Base-by-base conservation (phyloP, 805 yeast species). In the Candida fluviatilis region DNA sequence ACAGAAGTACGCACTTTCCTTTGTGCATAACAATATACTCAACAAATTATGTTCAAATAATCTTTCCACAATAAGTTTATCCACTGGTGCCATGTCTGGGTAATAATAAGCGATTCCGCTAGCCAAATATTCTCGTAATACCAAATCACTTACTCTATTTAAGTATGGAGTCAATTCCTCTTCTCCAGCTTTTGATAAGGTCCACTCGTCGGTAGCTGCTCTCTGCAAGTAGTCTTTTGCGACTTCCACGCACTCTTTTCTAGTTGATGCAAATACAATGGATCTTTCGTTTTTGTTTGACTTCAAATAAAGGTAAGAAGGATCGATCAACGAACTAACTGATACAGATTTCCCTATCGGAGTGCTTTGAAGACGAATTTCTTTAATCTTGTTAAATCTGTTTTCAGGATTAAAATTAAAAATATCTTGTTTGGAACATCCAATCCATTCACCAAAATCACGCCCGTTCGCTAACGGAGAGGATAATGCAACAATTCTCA, bases 381-480 rank as follows among this genome's bases (percentile, higher is more conserved):
- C 70, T 39, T 73, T 76, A 11, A 87, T 49, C 3, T 84, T 78
- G 31, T 62, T 54, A 6, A 66, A 62, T 40, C 91, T 66, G 31
- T 79, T 82, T 35, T 64, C 64, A 0, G 95, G 80, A 13, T 78
- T 72, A 54, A 84, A 89, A 50, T 88, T 89, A 64, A 70, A 87
- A 4, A 81, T 69, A 35, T 78, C 69, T 15, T 59, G 64, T 49
- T 78, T 82, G 1, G 71, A 49, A 18, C 84, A 81, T 2, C 93
- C 95, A 19, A 93, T 59, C 96, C 98, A 93, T 38, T 82, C 86
- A 1, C 85, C 91, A 41, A 90, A 60, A 46, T 87, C 96, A 36
- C 77, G 70, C 3, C 84, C 85, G 52, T 82, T 84, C 0, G 93
- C 78, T 28, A 91, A 56, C 2, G 95, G 78, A 1, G 78, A 69